Base-by-base conservation (phyloP, 176 grass and related monocot genomes). In the Poa annua region DNA sequence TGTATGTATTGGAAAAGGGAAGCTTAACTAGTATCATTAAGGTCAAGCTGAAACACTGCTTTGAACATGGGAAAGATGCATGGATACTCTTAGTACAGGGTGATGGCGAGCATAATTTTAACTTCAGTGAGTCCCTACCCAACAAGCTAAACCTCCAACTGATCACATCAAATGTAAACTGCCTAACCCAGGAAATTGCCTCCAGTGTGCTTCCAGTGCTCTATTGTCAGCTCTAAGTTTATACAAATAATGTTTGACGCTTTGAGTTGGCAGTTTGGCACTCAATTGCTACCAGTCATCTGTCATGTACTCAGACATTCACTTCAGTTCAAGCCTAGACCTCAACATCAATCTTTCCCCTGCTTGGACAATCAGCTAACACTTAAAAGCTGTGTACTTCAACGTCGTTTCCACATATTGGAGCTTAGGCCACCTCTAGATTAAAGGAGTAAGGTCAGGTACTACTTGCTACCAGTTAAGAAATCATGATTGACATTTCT, bases 401-500 rank as follows among this genome's bases (percentile, higher is more conserved):
- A n/a, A n/a, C n/a, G n/a, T n/a, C n/a, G n/a, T n/a, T n/a, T n/a
- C n/a, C n/a, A n/a, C n/a, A n/a, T n/a, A n/a, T n/a, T n/a, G n/a
- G n/a, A n/a, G n/a, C n/a, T n/a, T n/a, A n/a, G n/a, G n/a, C 45
- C 45, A 47, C 76, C 39, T 29, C 22, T 26, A 47, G 24, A 45
- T 80, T 51, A 64, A 49, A 45, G 38, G 57, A 42, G 9, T 63
- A 56, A 66, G 19, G 47, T 33, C 53, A 77, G 63, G 25, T 66
- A 77, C 35, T 19, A 55, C 57, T 32, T 42, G 26, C 26, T 42
- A 45, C 13, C 32, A 81, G 20, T 38, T 41, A 15, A 36, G 35
- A 50, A 80, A 67, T 80, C 11, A 47, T 9, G 60, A 47, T 29
- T n/a, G 53, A 12, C 77, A 60, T 73, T 70, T 17, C 25, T 39